Evolutionary conservation across 495 filamentous ascomycete species (phyloP).

Genomic region (Podospora conica): DNA sequence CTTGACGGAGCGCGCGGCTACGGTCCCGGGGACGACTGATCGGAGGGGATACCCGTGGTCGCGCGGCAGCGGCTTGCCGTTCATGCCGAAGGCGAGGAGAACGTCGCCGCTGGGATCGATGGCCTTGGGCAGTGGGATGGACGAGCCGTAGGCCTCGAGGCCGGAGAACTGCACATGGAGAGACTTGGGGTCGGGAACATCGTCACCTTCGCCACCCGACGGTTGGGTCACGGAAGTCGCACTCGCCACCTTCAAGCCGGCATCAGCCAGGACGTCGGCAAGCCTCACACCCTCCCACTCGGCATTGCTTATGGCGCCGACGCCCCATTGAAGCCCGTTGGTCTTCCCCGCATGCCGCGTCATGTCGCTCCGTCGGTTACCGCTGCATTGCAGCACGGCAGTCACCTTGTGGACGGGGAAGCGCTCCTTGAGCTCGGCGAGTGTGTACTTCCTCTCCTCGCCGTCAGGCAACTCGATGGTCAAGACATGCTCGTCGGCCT

Average conservation of each 20-base stretch:
- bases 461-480: constrained; percentile 52
- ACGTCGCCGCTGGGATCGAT: constrained; percentile 53
- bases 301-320: constrained; percentile 54
- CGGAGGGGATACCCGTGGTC: constrained; percentile 58
- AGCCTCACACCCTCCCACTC: constrained; percentile 57
- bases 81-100: constrained; percentile 56
- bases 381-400: constrained; percentile 53
- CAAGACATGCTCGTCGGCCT: constrained; percentile 41
- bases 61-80: constrained; percentile 47
- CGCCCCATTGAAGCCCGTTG: constrained; percentile 54
- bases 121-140: constrained; percentile 51
- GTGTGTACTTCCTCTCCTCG: constrained; percentile 41
- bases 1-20: constrained; percentile 58
- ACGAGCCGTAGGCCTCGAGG: constrained; percentile 54
- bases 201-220: constrained; percentile 1
- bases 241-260: constrained; percentile 31
- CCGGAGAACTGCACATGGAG: constrained; percentile 54
- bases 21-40: constrained; percentile 55
- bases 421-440: constrained; percentile 46
- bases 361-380: constrained; percentile 58
- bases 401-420: constrained; percentile 53
- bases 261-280: constrained; percentile 52
- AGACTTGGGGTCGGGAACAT: constrained; percentile 26
- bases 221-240: constrained; percentile 7
- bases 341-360: constrained; percentile 46